Evolutionary conservation across 2,329 filamentous ascomycete species (phyloP), one percentile per base, ranked within the genome.

Genomic region (Fusarium circinatum): DNA sequence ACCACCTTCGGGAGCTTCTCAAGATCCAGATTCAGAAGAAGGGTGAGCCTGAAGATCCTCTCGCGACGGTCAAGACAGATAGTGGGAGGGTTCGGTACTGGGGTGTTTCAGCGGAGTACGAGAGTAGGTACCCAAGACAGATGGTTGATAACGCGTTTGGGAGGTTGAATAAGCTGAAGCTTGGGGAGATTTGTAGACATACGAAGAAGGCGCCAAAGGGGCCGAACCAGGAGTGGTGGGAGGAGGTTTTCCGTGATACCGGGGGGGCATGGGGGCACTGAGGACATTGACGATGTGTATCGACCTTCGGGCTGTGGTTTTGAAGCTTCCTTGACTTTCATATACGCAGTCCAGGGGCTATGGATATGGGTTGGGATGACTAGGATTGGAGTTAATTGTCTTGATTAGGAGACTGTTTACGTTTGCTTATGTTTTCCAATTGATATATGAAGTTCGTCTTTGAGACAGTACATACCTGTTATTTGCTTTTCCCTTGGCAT

Each of bases 171-270:
- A 68, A 63, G 20, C 32, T 69, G 56, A 38, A 68, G 6, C 3
- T 68, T 41, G n/a, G 24, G 3, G n/a, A 36, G 3, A 42, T 63
- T 0, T 68, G 66, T 44, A 26, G 18, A 3, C 51, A 68, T 13
- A 30, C 28, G 2, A 26, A 28, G 13, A 51, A 4, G 9, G 64
- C 30, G 3, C 41, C 42, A 3, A 10, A 55, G 2, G 65, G 61
- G 9, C 36, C 42, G 18, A 22, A 55, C 13, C 47, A 48, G 18
- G 26, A 51, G 3, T 68, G 65, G 65, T 68, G 47, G 41, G 65
- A 68, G 32, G 65, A 68, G 7, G n/a, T 68, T 1, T 60, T 68
- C 3, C 47, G 65, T 18, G 65, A 68, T 10, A 32, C 32, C 5
- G 22, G 26, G 0, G 64, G 49, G 1, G 20, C 39, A 0, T 57